A percentile compares a stretch with the other conserved stretches of the same genome.
These are phyloP conservation scores for Leccinum pellstonianum DNA, from an alignment of 768 basidiomycete species.

Conservation along the genomic window DNA sequence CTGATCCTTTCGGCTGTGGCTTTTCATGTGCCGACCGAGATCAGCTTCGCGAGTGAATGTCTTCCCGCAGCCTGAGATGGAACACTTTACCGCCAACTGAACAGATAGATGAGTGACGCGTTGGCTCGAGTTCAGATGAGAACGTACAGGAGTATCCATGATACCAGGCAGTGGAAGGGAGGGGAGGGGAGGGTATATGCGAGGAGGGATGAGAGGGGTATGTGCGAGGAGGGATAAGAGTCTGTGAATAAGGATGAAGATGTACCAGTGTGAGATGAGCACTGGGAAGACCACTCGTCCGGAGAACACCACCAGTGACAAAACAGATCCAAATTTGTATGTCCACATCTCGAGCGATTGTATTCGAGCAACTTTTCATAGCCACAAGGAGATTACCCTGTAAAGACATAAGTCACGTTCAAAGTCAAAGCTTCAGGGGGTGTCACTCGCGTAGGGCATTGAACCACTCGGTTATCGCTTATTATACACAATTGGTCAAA, in stretches of 20 bases:
- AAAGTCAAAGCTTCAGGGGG: slow-evolving; percentile 10
- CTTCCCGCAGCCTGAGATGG: slow-evolving; percentile 7
- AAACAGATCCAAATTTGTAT: slow-evolving; percentile 21
- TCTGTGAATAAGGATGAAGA: too few species aligned
- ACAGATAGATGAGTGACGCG: background rate
- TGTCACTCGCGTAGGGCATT: background rate
- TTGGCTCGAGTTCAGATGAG: background rate
- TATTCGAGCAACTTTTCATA: slow-evolving; percentile 11
- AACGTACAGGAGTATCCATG: background rate
- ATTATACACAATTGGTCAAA: slow-evolving; percentile 8
- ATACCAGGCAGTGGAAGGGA: background rate
- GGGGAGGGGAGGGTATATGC: too few species aligned
- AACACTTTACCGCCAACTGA: background rate
- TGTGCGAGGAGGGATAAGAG: too few species aligned
- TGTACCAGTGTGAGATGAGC: background rate
- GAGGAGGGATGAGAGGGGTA: too few species aligned
- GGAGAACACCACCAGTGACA: background rate
- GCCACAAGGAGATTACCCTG: slow-evolving; percentile 21
- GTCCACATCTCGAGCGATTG: slow-evolving; percentile 27
- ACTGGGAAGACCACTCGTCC: background rate
- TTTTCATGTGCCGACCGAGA: slow-evolving; percentile 15
- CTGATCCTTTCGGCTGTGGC: slow-evolving; percentile 22
- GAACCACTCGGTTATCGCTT: slow-evolving; percentile 28
- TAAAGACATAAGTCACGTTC: slow-evolving; percentile 23
- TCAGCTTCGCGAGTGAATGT: slow-evolving; percentile 25